Evolutionary conservation across 768 basidiomycete genomes (phyloP).

Genomic region (Boletellus sp.): DNA sequence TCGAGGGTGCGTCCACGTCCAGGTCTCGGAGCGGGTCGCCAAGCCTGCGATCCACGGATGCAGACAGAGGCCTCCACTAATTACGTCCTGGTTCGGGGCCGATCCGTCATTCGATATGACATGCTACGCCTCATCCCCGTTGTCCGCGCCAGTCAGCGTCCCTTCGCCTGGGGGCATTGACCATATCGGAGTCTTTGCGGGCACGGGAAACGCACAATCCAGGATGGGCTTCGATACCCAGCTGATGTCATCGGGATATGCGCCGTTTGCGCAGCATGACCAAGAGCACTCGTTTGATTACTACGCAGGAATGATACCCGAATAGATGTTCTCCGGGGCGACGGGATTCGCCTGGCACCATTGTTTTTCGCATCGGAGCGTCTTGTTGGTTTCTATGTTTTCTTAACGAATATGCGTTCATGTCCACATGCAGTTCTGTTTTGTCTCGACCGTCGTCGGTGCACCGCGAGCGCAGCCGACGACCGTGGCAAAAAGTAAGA

Average conservation of each 20-base stretch:
- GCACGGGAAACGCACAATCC: slow-evolving; percentile 39
- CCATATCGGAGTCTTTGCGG: slow-evolving; percentile 55
- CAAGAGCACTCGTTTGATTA: slow-evolving; percentile 29
- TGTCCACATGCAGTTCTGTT: slow-evolving; percentile 11
- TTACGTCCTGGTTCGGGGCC: slow-evolving; percentile 26
- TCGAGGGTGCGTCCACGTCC: slow-evolving; percentile 71
- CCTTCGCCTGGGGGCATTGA: slow-evolving; percentile 34
- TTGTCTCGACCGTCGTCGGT: slow-evolving; percentile 1
- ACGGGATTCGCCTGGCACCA: not conserved
- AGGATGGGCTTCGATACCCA: slow-evolving; percentile 23
- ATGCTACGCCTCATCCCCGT: slow-evolving; percentile 31
- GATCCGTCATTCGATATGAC: slow-evolving; percentile 17
- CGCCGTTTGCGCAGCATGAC: slow-evolving; percentile 29
- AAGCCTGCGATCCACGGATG: slow-evolving; percentile 9
- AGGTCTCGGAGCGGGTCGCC: slow-evolving; percentile 46
- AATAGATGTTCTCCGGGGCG: slow-evolving; percentile 10
- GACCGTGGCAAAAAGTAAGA: slow-evolving; percentile 5
- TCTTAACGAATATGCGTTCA: slow-evolving; percentile 13
- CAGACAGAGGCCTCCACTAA: slow-evolving; percentile 17
- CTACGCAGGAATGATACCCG: slow-evolving; percentile 24
- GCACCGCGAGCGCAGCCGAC: slow-evolving; percentile 3
- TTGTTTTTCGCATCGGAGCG: not conserved
- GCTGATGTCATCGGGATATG: slow-evolving; percentile 25
- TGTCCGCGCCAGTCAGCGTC: slow-evolving; percentile 36
- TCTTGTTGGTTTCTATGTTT: slow-evolving; percentile 2